Conservation (phyloP, 345 rosid species). For the Syzygium jambos region DNA sequence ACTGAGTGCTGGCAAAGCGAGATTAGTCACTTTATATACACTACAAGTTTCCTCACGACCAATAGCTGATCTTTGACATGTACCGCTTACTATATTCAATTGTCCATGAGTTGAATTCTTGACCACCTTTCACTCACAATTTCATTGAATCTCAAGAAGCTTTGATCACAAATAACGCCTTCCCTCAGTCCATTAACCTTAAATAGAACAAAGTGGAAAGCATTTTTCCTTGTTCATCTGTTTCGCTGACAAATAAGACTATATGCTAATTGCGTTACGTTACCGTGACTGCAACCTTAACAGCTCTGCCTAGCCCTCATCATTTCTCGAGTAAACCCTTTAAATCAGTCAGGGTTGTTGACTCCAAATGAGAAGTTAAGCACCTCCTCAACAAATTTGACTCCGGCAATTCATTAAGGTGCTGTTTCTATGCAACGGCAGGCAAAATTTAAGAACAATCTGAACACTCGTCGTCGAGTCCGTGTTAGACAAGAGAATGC, state of each 20-base stretch:
- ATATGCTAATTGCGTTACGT: background rate
- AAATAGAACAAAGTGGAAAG: background rate
- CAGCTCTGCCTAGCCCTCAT: background rate
- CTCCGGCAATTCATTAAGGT: fast-evolving
- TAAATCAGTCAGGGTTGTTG: background rate
- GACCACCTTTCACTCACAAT: background rate
- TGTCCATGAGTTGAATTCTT: background rate
- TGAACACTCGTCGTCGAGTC: background rate
- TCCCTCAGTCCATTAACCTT: background rate
- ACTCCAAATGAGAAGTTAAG: background rate
- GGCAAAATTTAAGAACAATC: background rate
- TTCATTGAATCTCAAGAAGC: background rate
- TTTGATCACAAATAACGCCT: background rate
- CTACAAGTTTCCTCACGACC: background rate
- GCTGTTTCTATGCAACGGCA: background rate
- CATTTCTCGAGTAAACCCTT: background rate
- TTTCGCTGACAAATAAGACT: background rate
- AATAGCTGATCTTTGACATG: background rate
- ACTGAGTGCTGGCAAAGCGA: background rate
- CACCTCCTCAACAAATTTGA: background rate
- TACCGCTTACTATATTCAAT: background rate
- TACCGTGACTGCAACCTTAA: background rate
- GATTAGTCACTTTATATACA: background rate
- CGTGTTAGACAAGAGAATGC: background rate
- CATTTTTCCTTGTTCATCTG: background rate